phyloP scores from a whole-genome alignment of 1,284 basidiomycete genomes.

The Sanguinoderma infundibulare region DNA sequence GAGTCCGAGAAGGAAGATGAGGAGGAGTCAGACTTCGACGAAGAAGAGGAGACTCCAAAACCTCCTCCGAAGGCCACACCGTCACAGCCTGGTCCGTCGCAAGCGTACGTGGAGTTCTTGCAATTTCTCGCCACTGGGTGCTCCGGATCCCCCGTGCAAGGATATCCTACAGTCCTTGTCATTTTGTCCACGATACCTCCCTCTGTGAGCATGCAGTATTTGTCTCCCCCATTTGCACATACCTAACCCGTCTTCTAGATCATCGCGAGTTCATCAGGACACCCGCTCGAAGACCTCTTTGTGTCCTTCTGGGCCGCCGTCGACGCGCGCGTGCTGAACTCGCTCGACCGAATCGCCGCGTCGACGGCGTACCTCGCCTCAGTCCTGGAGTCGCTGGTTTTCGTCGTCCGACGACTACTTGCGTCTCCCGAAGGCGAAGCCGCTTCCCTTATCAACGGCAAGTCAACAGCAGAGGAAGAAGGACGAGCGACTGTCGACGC shows the following conservation, averaged over 20 bases:
- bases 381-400: conserved; percentile 71
- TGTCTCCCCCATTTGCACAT: conserved; percentile 23
- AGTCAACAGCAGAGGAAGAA: neutral
- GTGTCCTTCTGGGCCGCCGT: conserved; percentile 79
- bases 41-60: conserved; percentile 34
- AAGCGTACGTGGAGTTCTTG: conserved; percentile 74
- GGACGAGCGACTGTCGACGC: conserved; percentile 17
- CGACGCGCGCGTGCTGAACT: conserved; percentile 64
- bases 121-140: conserved; percentile 78
- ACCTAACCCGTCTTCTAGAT: conserved; percentile 7
- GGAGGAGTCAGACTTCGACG: conserved; percentile 39
- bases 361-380: conserved; percentile 70
- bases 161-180: conserved; percentile 80
- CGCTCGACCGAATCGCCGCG: conserved; percentile 52
- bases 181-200: conserved; percentile 80
- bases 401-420: conserved; percentile 51
- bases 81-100: conserved; percentile 34
- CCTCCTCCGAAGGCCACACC: conserved; percentile 9
- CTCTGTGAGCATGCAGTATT: conserved; percentile 43
- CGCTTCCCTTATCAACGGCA: conserved; percentile 16
- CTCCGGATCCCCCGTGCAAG: conserved; percentile 72
- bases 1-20: conserved; percentile 31
- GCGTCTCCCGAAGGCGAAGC: conserved; percentile 24
- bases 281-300: conserved; percentile 56
- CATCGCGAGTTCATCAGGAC: conserved; percentile 22